A percentile compares a stretch with the other conserved stretches of the same genome.
These are phyloP conservation scores for Diplosphaera chodatii DNA, from an alignment of 139 green algal genomes.

Conservation along the genomic window DNA sequence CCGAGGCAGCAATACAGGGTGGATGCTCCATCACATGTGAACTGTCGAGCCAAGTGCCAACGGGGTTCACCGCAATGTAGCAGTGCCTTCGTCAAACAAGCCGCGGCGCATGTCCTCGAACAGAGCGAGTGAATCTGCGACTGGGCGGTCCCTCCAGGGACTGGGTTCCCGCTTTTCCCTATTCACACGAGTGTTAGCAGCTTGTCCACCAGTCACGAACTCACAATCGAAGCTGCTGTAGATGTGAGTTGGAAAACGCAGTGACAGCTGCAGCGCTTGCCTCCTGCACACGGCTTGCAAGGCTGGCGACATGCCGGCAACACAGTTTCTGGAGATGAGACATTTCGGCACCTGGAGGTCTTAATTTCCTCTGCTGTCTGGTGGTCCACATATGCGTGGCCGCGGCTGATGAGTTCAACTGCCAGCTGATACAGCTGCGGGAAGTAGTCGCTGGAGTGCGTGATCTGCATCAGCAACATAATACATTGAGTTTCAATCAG, in stretches of 20 bases:
- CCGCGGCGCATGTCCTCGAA: conserved; percentile 96
- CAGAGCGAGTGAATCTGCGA: conserved; percentile 81
- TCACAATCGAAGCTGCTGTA: too few relatives aligned
- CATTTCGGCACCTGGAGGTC: conserved; percentile 42
- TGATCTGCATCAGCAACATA: conserved; percentile 57
- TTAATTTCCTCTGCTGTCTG: conserved; percentile 93
- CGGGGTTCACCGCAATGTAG: conserved; percentile 71
- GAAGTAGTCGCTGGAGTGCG: conserved; percentile 95
- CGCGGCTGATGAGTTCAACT: conserved; percentile 86
- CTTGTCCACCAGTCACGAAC: too few relatives aligned
- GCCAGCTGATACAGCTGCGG: conserved; percentile 86
- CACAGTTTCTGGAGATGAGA: too few relatives aligned
- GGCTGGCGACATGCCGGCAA: too few relatives aligned
- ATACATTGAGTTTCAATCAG: too few relatives aligned
- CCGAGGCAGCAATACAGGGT: too few relatives aligned
- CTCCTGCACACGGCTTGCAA: too few relatives aligned
- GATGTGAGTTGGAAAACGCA: too few relatives aligned
- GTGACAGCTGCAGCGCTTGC: too few relatives aligned
- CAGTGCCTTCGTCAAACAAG: conserved; percentile 84
- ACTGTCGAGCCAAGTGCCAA: too few relatives aligned
- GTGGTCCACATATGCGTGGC: conserved; percentile 93
- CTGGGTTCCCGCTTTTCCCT: conserved; percentile 66
- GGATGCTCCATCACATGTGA: too few relatives aligned
- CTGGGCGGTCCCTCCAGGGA: conserved; percentile 85
- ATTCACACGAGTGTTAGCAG: too few relatives aligned